phyloP scores from a whole-genome alignment of 129 eudicot genomes.

The Artemisia annua region DNA sequence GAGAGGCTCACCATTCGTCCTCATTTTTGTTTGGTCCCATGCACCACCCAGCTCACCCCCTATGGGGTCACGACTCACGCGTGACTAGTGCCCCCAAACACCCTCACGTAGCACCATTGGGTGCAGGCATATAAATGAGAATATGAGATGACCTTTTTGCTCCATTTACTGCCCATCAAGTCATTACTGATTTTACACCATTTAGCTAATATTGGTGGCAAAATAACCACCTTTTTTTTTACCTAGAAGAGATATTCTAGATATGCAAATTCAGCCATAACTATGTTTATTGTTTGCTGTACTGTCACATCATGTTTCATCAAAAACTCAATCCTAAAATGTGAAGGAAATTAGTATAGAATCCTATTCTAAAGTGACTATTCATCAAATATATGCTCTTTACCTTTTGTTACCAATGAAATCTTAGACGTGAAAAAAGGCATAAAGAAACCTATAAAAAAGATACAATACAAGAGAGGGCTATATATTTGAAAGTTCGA shows the following conservation, averaged over 20 bases:
- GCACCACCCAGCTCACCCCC: too few relatives aligned
- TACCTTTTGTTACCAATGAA: conserved; percentile 20
- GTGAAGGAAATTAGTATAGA: conserved; percentile 5
- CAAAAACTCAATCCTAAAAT: background rate
- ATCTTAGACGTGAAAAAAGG: background rate
- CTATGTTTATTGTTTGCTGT: conserved; percentile 2
- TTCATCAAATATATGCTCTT: conserved; percentile 24
- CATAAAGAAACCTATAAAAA: background rate
- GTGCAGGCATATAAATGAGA: too few relatives aligned
- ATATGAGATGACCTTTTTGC: too few relatives aligned
- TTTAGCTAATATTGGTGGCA: background rate
- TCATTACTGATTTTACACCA: background rate
- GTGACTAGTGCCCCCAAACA: too few relatives aligned
- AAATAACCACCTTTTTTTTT: too few relatives aligned
- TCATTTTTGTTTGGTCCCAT: too few relatives aligned
- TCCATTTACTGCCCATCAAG: background rate
- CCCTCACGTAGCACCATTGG: too few relatives aligned
- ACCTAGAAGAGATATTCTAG: too few relatives aligned
- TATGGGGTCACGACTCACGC: too few relatives aligned
- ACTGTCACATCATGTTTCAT: background rate
- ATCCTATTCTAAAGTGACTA: conserved; percentile 29
- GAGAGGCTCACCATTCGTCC: too few relatives aligned
- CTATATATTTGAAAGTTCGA: background rate
- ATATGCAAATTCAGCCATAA: background rate
- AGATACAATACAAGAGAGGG: background rate